Evolutionary conservation across 73 alveolate species (phyloP).

Genomic region (Blepharisma japonicum): DNA sequence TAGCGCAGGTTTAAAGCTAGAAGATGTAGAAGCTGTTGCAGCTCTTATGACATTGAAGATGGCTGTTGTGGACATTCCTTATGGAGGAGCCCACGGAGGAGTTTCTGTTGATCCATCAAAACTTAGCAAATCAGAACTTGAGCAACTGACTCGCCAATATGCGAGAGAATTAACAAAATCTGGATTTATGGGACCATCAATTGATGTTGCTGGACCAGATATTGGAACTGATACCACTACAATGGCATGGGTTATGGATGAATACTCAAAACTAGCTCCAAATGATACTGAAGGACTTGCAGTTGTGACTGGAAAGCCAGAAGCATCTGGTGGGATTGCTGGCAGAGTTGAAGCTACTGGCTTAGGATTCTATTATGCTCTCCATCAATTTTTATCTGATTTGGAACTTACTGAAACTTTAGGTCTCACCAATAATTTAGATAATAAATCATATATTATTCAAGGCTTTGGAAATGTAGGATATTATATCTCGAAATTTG

Average conservation of each 20-base stretch:
- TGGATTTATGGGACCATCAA: slow-evolving; percentile 59
- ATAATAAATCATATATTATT: slow-evolving; percentile 39
- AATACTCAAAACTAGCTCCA: slow-evolving; percentile 50
- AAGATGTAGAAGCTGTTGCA: slow-evolving; percentile 60
- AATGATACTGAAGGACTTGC: slow-evolving; percentile 54
- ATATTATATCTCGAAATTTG: slow-evolving; percentile 34
- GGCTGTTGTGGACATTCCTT: slow-evolving; percentile 52
- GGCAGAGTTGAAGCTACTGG: slow-evolving; percentile 70
- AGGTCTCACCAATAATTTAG: slow-evolving; percentile 24
- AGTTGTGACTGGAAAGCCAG: slow-evolving; percentile 63
- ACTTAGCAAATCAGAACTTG: slow-evolving; percentile 50
- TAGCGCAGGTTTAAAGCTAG: slow-evolving; percentile 39
- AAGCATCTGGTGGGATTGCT: slow-evolving; percentile 54
- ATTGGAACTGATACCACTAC: slow-evolving; percentile 54
- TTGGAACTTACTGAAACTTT: slow-evolving; percentile 32
- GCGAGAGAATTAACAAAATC: slow-evolving; percentile 56
- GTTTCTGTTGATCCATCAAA: slow-evolving; percentile 49
- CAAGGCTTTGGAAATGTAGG: slow-evolving; percentile 57
- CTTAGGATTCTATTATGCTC: slow-evolving; percentile 39
- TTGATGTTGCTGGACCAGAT: slow-evolving; percentile 65
- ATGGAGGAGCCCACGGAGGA: slow-evolving; percentile 77
- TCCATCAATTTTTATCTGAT: slow-evolving; percentile 31
- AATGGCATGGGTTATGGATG: slow-evolving; percentile 69
- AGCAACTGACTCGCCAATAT: slow-evolving; percentile 60
- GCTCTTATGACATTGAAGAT: slow-evolving; percentile 57